Conservation (phyloP, 179 eudicot genomes). For the Beta lomatogona region DNA sequence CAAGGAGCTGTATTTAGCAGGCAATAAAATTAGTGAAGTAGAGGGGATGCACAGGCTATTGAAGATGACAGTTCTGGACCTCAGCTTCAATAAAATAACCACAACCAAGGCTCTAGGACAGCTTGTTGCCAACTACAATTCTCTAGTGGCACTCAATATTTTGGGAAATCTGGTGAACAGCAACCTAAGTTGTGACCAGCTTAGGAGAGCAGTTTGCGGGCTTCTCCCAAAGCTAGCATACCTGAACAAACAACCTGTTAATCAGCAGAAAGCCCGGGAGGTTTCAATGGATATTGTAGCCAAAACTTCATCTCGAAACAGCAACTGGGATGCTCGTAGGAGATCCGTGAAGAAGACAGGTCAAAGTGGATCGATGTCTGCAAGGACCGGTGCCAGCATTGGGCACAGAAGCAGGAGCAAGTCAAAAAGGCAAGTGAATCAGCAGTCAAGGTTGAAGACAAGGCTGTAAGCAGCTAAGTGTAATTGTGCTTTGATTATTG, state of each 20-base stretch:
- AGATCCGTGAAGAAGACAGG: slow-evolving; percentile 46
- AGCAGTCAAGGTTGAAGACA: slow-evolving; percentile 32
- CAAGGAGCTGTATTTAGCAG: slow-evolving; percentile 80
- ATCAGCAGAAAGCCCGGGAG: slow-evolving; percentile 80
- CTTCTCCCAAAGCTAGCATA: slow-evolving; percentile 84
- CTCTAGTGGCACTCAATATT: slow-evolving; percentile 70
- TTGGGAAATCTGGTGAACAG: slow-evolving; percentile 74
- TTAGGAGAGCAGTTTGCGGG: slow-evolving; percentile 67
- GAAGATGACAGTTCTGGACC: slow-evolving; percentile 77
- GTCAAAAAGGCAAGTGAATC: slow-evolving; percentile 38
- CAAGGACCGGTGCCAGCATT: slow-evolving; percentile 39
- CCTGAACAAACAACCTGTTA: slow-evolving; percentile 77
- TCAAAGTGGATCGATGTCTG: slow-evolving; percentile 37
- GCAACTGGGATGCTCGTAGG: slow-evolving; percentile 42
- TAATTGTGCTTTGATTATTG: background rate
- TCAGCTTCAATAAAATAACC: slow-evolving; percentile 91
- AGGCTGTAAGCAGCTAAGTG: slow-evolving; percentile 18
- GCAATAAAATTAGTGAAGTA: slow-evolving; percentile 83
- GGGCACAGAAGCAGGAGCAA: slow-evolving; percentile 44
- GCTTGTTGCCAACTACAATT: slow-evolving; percentile 80
- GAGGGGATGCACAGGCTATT: slow-evolving; percentile 83
- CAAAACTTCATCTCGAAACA: slow-evolving; percentile 64
- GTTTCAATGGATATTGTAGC: slow-evolving; percentile 55
- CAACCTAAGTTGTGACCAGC: slow-evolving; percentile 73
- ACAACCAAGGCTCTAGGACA: slow-evolving; percentile 88